Conservation (phyloP, 805 yeast species). For the Danielia oregonensis region DNA sequence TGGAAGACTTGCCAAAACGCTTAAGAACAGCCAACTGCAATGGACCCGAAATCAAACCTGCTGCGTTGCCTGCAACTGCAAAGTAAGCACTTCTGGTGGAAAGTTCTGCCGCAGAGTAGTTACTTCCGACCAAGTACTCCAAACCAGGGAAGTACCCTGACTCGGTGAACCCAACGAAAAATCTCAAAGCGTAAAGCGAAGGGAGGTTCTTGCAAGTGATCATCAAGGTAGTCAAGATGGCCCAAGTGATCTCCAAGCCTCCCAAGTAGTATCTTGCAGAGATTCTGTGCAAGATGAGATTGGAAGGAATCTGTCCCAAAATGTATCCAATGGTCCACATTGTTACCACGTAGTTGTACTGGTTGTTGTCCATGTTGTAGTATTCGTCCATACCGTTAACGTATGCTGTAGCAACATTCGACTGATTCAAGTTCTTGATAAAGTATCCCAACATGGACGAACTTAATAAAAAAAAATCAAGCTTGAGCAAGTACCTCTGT, state of each 20-base stretch:
- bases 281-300: constrained; percentile 32
- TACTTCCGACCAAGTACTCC: constrained; percentile 47
- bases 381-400: constrained; percentile 17
- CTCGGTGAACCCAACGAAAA: constrained; percentile 40
- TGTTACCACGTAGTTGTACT: constrained; percentile 15
- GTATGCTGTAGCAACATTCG: constrained; percentile 16
- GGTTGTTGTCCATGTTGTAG: constrained; percentile 13
- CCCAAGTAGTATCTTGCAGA: constrained; percentile 45
- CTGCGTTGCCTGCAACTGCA: constrained; percentile 26
- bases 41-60: constrained; percentile 31
- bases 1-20: constrained; percentile 17
- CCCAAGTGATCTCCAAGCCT: constrained; percentile 43
- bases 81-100: constrained; percentile 28
- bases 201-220: constrained; percentile 15
- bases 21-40: constrained; percentile 26
- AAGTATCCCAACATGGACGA: constrained; percentile 18
- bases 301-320: constrained; percentile 15
- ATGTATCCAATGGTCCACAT: constrained; percentile 16
- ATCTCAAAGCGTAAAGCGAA: constrained; percentile 13
- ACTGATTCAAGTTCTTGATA: constrained; percentile 16
- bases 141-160: constrained; percentile 56
- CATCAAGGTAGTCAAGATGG: constrained; percentile 26
- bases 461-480: constrained; percentile 27
- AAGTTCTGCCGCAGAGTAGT: constrained; percentile 24
- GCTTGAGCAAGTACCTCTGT: constrained; percentile 28